These are phyloP conservation scores for Aspergillus sp. DNA, from an alignment of 2,329 filamentous ascomycete genomes.

Conservation along the genomic window DNA sequence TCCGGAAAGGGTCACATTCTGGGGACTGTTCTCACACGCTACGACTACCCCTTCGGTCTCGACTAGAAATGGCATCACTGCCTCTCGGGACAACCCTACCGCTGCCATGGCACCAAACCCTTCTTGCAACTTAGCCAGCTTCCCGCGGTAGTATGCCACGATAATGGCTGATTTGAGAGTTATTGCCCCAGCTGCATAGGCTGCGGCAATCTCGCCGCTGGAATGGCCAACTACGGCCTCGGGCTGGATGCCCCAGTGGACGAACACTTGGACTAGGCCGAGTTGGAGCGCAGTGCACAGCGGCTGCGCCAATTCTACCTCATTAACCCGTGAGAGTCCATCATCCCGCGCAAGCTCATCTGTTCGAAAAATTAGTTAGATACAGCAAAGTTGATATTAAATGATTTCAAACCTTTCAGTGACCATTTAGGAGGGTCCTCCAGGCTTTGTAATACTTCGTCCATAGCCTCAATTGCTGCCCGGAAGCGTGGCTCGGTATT, in stretches of 20 bases:
- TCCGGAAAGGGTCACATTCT: slow-evolving; percentile 4
- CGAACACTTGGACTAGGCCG: slow-evolving; percentile 23
- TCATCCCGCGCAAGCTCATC: too few species aligned
- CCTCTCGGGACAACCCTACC: slow-evolving; percentile 5
- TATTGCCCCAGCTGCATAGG: slow-evolving; percentile 24
- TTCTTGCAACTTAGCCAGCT: too few species aligned
- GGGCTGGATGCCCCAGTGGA: slow-evolving; percentile 19
- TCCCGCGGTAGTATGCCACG: slow-evolving; percentile 17
- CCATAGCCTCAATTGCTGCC: slow-evolving; percentile 4
- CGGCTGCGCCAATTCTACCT: slow-evolving; percentile 13
- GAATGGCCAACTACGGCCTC: slow-evolving; percentile 26
- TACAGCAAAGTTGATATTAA: too few species aligned
- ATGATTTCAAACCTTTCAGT: too few species aligned
- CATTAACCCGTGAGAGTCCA: too few species aligned
- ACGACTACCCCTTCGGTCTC: slow-evolving; percentile 6
- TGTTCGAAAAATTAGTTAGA: too few species aligned
- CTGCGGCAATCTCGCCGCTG: slow-evolving; percentile 28
- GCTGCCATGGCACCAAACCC: slow-evolving; percentile 5
- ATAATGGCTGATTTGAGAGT: slow-evolving; percentile 14
- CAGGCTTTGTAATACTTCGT: slow-evolving; percentile 3
- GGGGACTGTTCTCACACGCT: background rate
- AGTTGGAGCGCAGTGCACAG: slow-evolving; percentile 27
- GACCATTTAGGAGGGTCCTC: slow-evolving; percentile 2
- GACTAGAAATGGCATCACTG: slow-evolving; percentile 25
- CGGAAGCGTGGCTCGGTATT: slow-evolving; percentile 15